A percentile compares a stretch with the other conserved stretches of the same genome.
Conservation (phyloP, 1,139 yeast genomes). For the Pichia sp. region DNA sequence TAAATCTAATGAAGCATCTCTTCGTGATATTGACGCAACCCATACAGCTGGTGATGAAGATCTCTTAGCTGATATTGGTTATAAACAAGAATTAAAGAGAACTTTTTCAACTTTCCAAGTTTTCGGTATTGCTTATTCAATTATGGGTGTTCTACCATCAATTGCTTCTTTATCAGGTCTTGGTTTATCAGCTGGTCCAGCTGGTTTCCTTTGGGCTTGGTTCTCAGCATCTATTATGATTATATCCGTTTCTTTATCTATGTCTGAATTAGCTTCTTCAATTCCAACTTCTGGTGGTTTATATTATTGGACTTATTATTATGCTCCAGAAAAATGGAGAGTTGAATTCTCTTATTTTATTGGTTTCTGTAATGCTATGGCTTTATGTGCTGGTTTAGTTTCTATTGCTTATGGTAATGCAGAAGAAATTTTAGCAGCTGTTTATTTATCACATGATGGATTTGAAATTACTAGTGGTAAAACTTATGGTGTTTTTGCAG, state of each 20-base stretch:
- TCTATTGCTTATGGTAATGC: constrained; percentile 57
- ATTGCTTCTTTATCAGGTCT: constrained; percentile 36
- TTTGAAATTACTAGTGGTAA: constrained; percentile 42
- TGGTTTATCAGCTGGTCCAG: constrained; percentile 46
- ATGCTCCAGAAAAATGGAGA: constrained; percentile 43
- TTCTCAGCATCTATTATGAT: constrained; percentile 46
- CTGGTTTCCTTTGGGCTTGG: constrained; percentile 66
- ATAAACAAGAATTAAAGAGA: constrained; percentile 45
- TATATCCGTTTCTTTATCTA: constrained; percentile 43
- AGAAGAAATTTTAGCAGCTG: constrained; percentile 46
- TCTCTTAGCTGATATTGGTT: constrained; percentile 43
- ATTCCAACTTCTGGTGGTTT: constrained; percentile 71
- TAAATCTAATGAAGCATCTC: constrained; percentile 19
- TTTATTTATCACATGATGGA: constrained; percentile 42
- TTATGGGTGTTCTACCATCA: constrained; percentile 48
- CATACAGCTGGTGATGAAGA: constrained; percentile 34
- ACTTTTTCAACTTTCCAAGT: constrained; percentile 44
- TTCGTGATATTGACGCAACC: constrained; percentile 27
- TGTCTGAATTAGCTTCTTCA: constrained; percentile 58
- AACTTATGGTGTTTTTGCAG: constrained; percentile 52
- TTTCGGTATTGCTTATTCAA: constrained; percentile 48
- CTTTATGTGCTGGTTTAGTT: constrained; percentile 50
- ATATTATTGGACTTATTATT: constrained; percentile 50
- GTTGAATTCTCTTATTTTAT: constrained; percentile 48
- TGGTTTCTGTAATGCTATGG: constrained; percentile 54